phyloP scores from a whole-genome alignment of 2,329 filamentous ascomycete species.

The Teratosphaeria epicoccoides region DNA sequence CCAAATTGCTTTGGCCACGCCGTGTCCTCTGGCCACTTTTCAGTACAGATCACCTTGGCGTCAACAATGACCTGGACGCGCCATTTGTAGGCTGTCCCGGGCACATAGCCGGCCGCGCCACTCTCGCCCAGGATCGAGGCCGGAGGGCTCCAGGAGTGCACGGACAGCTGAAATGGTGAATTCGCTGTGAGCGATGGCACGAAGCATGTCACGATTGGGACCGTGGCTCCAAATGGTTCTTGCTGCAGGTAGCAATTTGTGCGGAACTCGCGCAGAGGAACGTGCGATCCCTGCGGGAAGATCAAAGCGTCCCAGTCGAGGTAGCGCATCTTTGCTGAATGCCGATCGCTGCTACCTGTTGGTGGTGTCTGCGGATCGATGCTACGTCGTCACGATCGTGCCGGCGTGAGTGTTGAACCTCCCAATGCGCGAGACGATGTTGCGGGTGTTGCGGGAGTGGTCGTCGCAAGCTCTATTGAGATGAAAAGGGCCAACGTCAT shows the following conservation, averaged over 20 bases:
- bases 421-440: no score
- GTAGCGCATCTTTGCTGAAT: conserved; percentile 55
- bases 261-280: conserved; percentile 73
- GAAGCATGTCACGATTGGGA: conserved; percentile 50
- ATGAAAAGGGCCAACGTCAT: neutral
- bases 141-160: conserved; percentile 61
- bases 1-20: conserved; percentile 45
- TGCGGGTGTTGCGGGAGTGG: neutral
- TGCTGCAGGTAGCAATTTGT: conserved; percentile 56
- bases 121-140: conserved; percentile 14
- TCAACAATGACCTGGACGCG: conserved; percentile 57
- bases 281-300: conserved; percentile 53
- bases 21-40: conserved; percentile 43
- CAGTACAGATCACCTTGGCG: conserved; percentile 43
- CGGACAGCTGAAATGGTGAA: conserved; percentile 57
- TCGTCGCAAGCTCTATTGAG: neutral
- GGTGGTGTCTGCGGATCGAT: no score
- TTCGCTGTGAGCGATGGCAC: conserved; percentile 52
- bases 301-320: conserved; percentile 78
- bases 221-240: conserved; percentile 1
- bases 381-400: neutral
- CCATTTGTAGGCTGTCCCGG: conserved; percentile 4
- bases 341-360: no score
- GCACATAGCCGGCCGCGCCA: conserved; percentile 3
- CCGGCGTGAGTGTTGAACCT: no score